Evolutionary conservation across 2,329 filamentous ascomycete genomes (phyloP).

Genomic region (Cladosporium sp.): DNA sequence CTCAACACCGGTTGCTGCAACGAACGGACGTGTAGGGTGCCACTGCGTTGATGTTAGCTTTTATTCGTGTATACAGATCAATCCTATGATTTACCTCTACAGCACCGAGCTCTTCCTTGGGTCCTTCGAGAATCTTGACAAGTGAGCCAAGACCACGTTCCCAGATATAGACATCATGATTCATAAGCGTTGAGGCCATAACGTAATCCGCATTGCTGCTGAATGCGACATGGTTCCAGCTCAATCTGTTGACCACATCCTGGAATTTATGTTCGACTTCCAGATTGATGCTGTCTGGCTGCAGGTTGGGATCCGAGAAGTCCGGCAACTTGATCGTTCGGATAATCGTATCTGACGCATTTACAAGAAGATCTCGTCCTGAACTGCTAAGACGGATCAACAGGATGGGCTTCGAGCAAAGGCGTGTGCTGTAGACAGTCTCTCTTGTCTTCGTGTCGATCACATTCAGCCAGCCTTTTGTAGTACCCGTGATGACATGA

Average conservation of each 20-base stretch:
- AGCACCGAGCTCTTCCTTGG: conserved; percentile 92
- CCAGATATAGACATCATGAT: conserved; percentile 98
- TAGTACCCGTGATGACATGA: conserved; percentile 89
- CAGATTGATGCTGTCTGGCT: conserved; percentile 82
- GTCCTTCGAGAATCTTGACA: conserved; percentile 94
- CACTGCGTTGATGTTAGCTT: conserved; percentile 51
- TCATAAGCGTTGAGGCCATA: conserved; percentile 94
- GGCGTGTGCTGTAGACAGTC: conserved; percentile 85
- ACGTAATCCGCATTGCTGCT: conserved; percentile 94
- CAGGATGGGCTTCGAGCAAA: conserved; percentile 85
- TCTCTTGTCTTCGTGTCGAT: conserved; percentile 79
- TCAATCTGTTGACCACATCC: conserved; percentile 90
- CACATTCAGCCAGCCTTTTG: conserved; percentile 94
- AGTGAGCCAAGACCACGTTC: conserved; percentile 90
- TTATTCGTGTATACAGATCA: conserved; percentile 5
- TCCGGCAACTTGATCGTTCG: conserved; percentile 89
- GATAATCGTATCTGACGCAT: conserved; percentile 92
- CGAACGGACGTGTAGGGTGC: conserved; percentile 84
- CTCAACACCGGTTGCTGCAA: conserved; percentile 90
- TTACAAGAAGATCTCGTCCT: conserved; percentile 84
- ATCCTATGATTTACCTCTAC: conserved; percentile 60
- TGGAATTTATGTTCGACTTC: conserved; percentile 98
- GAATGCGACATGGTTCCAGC: conserved; percentile 97
- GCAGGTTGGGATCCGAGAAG: conserved; percentile 62
- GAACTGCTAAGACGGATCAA: conserved; percentile 82